Conservation (phyloP, 2,329 filamentous ascomycete species). For the Fonsecaea pedrosoi region DNA sequence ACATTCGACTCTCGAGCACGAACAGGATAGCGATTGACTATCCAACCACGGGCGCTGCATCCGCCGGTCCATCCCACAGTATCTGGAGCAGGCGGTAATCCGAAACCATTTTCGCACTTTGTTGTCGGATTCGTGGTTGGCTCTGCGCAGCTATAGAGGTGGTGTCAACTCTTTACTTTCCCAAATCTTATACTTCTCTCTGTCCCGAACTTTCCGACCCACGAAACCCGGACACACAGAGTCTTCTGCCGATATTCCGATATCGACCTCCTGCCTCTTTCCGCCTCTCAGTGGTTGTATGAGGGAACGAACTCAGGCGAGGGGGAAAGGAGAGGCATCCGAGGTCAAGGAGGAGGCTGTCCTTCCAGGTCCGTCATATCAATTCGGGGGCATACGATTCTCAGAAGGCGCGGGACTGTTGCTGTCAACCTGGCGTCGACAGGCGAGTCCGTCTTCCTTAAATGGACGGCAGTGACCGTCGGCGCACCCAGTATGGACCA, state of each 20-base stretch:
- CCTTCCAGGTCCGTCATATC: slow-evolving; percentile 7
- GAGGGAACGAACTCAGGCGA: slow-evolving; percentile 19
- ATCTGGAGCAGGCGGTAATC: slow-evolving; percentile 17
- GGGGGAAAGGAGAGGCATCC: slow-evolving; percentile 28
- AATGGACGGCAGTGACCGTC: slow-evolving; percentile 80
- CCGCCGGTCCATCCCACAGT: slow-evolving; percentile 4
- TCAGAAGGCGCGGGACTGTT: slow-evolving; percentile 4
- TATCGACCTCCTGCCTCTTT: slow-evolving; percentile 14
- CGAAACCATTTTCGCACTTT: slow-evolving; percentile 12
- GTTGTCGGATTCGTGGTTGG: slow-evolving; percentile 4
- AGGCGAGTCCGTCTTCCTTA: slow-evolving; percentile 42
- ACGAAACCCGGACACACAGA: neutral
- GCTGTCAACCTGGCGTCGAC: slow-evolving; percentile 36
- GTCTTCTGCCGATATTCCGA: neutral
- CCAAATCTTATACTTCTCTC: neutral
- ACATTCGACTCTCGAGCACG: slow-evolving; percentile 9
- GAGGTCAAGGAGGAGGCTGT: slow-evolving; percentile 22
- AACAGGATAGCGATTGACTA: slow-evolving; percentile 6
- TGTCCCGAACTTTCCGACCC: neutral
- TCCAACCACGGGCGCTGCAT: slow-evolving; percentile 6
- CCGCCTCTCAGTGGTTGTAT: slow-evolving; percentile 25
- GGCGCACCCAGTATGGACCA: slow-evolving; percentile 77
- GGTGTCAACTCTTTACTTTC: slow-evolving; percentile 11
- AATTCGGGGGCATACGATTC: slow-evolving; percentile 16
- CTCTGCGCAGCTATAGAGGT: slow-evolving; percentile 10